Evolutionary conservation across 768 basidiomycete species (phyloP), one percentile per base, ranked within the genome.

Genomic region (Suillus variegatus): DNA sequence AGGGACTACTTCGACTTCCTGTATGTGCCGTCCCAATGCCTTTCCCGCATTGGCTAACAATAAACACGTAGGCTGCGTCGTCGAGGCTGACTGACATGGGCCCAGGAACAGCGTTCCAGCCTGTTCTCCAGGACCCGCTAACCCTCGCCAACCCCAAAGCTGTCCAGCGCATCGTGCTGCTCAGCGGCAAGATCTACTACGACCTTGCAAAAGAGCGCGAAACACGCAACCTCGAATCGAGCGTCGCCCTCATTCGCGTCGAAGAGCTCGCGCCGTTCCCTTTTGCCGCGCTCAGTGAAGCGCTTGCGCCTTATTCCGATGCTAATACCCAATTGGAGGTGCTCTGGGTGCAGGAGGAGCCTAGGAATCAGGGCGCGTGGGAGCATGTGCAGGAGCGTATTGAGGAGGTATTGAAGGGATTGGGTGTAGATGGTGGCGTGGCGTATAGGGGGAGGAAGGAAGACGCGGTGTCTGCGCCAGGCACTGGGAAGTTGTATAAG

Each of bases 221-320:
- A 43, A 75, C 81, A 6, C 75, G 79, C 0, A 78, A 78, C 1
- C 73, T 89, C 8, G 77, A 82, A 18, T 80, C 82, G 54, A 71
- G 76, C 0, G 84, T 94, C 2, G 90, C 90, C 0, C 79, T 96
- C 63, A 77, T 94, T 38, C 86, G 92, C n/a, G 71, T 94, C 51
- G 93, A 97, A 72, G 95, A 96, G 73, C 81, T 97, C 3, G 86
- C 88, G 8, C 95, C 95, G 0, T 97, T 97, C 86, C 95, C 95
- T 0, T 94, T 93, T 74, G 64, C 73, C 0, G 78, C 79, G 28
- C 77, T 95, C 0, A 72, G 74, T 4, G 70, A 79, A 4, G 79
- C 79, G 1, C 75, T 96, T 40, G 57, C 68, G 47, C 68, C 75
- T 3, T 93, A 92, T 70, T 54, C 71, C 0, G 65, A 72, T 20